Base-by-base conservation (phyloP, 345 rosid species). In the Toxicodendron radicans region DNA sequence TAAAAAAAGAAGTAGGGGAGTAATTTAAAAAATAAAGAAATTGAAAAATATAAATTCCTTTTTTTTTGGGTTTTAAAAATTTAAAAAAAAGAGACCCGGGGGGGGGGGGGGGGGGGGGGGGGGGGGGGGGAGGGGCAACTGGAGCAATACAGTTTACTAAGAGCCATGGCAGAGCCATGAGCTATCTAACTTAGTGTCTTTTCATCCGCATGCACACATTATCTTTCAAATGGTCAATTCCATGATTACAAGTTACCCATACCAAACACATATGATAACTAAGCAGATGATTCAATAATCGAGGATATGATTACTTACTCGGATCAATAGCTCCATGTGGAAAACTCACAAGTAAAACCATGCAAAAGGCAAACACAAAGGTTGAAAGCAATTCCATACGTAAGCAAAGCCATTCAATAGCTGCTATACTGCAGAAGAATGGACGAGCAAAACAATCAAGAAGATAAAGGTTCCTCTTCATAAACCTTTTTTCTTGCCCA, bases 361-460 rank as follows among this genome's bases (percentile, higher is more conserved):
- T 96, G 89, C 99, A 96, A 82, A 96, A 93, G 62, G 99, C 97
- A 68, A 96, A 96, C 43, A 88, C 97, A 35, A 93, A 89, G 69
- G 99, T 96, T 59, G 99, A 93, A 73, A 96, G 97, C 49, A 96
- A 79, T 73, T 96, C 99, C 99, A 96, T 96, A 52, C 99, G 97
- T 43, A 96, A 85, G 86, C 99, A 93, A 69, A 96, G 97, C 99
- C 99, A 96, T 77, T 96, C 99, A 51, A 96, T 96, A 43, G 98
- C 99, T 75, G 97, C 98, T 61, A 96, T 85, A 72, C 99, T 93
- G 84, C 92, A 89, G 83, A 96, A 96, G 90, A 96, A 96, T 56
- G 99, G 99, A 45, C 99, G 98, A 64, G 93, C 88, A 79, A 91
- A 96, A 79, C 99, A 96, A 85, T 96, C 99, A 8, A 96, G 99